Percentiles rank a stretch among this genome's conserved stretches.
These are phyloP conservation scores for Wickerhamomyces bovis DNA, from an alignment of 805 yeast species.

Conservation along the genomic window DNA sequence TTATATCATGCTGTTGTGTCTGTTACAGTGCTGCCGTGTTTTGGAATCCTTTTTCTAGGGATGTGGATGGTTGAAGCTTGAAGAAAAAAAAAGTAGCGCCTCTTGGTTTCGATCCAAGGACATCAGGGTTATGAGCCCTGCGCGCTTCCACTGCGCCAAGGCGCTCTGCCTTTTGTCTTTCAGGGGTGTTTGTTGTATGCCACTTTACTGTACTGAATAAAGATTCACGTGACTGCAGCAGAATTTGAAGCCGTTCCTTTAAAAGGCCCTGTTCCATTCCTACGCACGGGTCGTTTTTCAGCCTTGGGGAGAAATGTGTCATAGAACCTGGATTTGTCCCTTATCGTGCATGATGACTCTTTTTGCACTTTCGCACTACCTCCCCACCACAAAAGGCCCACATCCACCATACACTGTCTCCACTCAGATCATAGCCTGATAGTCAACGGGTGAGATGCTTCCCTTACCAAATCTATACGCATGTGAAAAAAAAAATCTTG, in stretches of 20 bases:
- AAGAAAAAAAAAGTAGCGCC: constrained; percentile 58
- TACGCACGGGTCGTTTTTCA: background rate
- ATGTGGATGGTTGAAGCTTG: too few relatives aligned
- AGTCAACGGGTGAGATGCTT: constrained; percentile 2
- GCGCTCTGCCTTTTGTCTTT: constrained; percentile 59
- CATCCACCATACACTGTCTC: background rate
- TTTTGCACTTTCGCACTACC: background rate
- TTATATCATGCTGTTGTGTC: too few relatives aligned
- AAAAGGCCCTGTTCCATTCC: background rate
- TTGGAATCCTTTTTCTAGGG: too few relatives aligned
- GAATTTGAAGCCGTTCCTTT: too few relatives aligned
- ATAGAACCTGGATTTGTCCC: background rate
- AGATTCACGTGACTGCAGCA: background rate
- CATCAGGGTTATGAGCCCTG: constrained; percentile 99
- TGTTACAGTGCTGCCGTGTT: too few relatives aligned
- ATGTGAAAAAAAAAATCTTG: constrained; percentile 11
- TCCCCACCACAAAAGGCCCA: background rate
- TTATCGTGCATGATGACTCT: background rate
- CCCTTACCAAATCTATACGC: constrained; percentile 6
- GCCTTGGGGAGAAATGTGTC: background rate
- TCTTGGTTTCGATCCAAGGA: constrained; percentile 96
- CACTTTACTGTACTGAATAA: too few relatives aligned
- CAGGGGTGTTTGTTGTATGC: too few relatives aligned
- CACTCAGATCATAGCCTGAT: background rate
- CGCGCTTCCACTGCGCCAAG: constrained; percentile 99